These are phyloP conservation scores for Penicillium occitanis DNA, from an alignment of 2,329 filamentous ascomycete genomes.

Conservation along the genomic window DNA sequence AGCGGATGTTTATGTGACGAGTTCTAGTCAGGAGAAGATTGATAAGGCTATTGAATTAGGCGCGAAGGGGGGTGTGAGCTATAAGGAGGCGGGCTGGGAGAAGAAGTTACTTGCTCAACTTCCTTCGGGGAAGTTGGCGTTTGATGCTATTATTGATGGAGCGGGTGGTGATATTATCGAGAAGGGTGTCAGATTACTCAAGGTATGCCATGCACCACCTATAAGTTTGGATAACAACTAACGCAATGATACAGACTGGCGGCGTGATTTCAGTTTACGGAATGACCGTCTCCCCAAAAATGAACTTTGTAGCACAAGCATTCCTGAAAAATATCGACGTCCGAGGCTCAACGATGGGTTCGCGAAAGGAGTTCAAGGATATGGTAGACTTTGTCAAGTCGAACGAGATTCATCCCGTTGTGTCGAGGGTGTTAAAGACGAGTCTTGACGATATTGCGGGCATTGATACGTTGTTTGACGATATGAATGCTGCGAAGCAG, in stretches of 20 bases:
- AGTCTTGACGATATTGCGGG: slow-evolving; percentile 73
- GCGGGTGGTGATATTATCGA: slow-evolving; percentile 82
- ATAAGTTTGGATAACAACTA: neutral
- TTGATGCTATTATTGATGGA: slow-evolving; percentile 85
- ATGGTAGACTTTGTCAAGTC: slow-evolving; percentile 81
- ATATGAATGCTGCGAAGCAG: slow-evolving; percentile 81
- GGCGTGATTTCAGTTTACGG: slow-evolving; percentile 86
- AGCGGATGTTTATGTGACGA: slow-evolving; percentile 78
- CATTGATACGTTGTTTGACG: slow-evolving; percentile 80
- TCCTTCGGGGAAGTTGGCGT: slow-evolving; percentile 65
- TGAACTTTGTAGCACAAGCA: slow-evolving; percentile 81
- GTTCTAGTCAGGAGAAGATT: slow-evolving; percentile 72
- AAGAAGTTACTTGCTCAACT: slow-evolving; percentile 62
- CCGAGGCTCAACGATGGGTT: slow-evolving; percentile 86
- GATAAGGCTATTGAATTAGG: slow-evolving; percentile 68
- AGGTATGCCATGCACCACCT: slow-evolving; percentile 44
- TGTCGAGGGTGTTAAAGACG: slow-evolving; percentile 67
- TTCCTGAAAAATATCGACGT: slow-evolving; percentile 87
- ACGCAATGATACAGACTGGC: slow-evolving; percentile 54
- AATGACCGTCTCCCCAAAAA: slow-evolving; percentile 83
- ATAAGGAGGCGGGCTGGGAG: slow-evolving; percentile 78
- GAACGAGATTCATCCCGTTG: slow-evolving; percentile 71
- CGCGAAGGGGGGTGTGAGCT: slow-evolving; percentile 77
- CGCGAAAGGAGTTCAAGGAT: slow-evolving; percentile 80
- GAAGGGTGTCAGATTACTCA: slow-evolving; percentile 67